A percentile compares a stretch with the other conserved stretches of the same genome.
Evolutionary conservation across 192 early-diverging fungal genomes (phyloP).

Genomic region (Umbelopsis isabellina): DNA sequence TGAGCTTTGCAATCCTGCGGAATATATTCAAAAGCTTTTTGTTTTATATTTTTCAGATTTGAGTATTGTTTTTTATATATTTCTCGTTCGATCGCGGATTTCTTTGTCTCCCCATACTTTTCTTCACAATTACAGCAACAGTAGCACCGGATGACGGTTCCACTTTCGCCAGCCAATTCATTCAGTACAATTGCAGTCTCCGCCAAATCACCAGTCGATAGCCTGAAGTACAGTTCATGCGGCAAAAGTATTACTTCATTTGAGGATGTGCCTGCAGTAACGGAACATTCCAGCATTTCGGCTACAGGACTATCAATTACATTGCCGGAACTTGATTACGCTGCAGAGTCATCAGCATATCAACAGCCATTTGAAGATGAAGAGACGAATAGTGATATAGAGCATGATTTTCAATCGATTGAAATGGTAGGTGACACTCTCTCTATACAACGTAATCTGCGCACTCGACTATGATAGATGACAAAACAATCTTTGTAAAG

Average conservation of each 20-base stretch:
- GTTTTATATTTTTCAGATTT: neutral
- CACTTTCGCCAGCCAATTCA: conserved; percentile 1
- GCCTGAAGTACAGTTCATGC: neutral
- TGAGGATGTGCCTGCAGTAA: neutral
- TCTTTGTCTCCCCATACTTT: conserved; percentile 1
- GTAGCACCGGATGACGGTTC: conserved; percentile 7
- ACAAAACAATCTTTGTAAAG: no score
- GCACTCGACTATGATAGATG: no score
- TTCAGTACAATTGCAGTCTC: neutral
- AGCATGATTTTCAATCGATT: no score
- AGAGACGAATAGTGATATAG: no score
- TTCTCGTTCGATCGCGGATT: conserved; percentile 7
- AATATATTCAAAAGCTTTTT: conserved; percentile 12
- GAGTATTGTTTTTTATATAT: neutral
- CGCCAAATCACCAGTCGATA: neutral
- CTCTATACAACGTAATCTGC: no score
- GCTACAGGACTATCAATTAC: neutral
- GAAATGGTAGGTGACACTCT: no score
- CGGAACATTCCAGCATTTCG: conserved; percentile 1
- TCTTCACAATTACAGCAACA: neutral
- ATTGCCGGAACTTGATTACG: neutral
- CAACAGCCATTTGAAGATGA: no score
- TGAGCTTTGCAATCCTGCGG: neutral
- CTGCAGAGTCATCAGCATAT: neutral
- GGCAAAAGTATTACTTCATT: neutral